Conservation (phyloP, 2,329 filamentous ascomycete species). For the Monilinia laxa region DNA sequence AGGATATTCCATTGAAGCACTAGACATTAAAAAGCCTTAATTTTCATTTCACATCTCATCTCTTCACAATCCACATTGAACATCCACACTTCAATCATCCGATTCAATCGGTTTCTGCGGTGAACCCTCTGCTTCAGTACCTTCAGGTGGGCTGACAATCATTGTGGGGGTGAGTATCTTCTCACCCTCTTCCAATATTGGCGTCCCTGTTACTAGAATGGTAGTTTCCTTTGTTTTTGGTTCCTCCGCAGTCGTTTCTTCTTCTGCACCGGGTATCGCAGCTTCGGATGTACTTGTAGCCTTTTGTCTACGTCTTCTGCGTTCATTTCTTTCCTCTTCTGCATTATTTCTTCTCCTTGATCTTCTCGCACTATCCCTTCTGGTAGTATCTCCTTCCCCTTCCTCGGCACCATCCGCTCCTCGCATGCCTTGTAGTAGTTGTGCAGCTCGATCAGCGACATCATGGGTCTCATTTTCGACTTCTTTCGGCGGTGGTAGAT, state of each 20-base stretch:
- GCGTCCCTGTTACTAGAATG: constrained; percentile 21
- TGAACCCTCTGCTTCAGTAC: constrained; percentile 25
- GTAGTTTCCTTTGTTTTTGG: constrained; percentile 17
- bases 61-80: constrained; percentile 31
- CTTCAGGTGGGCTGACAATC: constrained; percentile 39
- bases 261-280: constrained; percentile 20
- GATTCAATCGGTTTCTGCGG: constrained; percentile 35
- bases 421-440: constrained; percentile 79
- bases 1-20: constrained; percentile 23
- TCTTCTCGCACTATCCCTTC: constrained; percentile 62
- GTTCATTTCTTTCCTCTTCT: constrained; percentile 70
- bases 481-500: constrained; percentile 32
- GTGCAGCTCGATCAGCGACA: constrained; percentile 80
- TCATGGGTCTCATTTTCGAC: constrained; percentile 52
- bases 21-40: constrained; percentile 31
- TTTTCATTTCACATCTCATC: constrained; percentile 26
- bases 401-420: constrained; percentile 56
- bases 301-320: constrained; percentile 66
- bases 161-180: constrained; percentile 35
- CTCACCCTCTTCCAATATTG: constrained; percentile 26
- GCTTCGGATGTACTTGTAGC: constrained; percentile 43
- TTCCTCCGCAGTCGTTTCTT: constrained; percentile 27
- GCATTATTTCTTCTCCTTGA: constrained; percentile 61
- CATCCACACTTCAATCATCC: constrained; percentile 34
- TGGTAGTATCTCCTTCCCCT: constrained; percentile 49